These are phyloP conservation scores for Multifurca ochricompacta DNA, from an alignment of 768 basidiomycete species.

Conservation along the genomic window DNA sequence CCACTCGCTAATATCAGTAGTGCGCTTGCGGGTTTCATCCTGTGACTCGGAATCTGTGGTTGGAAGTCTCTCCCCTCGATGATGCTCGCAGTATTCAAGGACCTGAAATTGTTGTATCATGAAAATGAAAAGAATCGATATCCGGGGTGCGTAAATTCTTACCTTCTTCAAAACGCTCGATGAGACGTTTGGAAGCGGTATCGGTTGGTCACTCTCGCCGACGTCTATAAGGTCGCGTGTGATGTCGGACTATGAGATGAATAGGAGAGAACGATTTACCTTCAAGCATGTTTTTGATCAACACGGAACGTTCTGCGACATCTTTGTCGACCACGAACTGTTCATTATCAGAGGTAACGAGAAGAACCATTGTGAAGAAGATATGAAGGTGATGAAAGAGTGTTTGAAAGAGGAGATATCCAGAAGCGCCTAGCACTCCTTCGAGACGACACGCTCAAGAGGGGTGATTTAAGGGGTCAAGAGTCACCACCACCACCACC, in stretches of 20 bases:
- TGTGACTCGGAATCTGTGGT: slow-evolving; percentile 71
- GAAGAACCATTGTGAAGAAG: slow-evolving; percentile 59
- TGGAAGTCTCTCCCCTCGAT: slow-evolving; percentile 94
- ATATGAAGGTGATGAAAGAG: slow-evolving; percentile 13
- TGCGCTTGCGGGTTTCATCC: slow-evolving; percentile 94
- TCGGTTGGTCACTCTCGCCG: slow-evolving; percentile 89
- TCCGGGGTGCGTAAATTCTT: slow-evolving; percentile 1
- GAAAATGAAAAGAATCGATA: slow-evolving; percentile 5
- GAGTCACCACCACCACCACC: neutral
- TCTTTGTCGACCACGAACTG: slow-evolving; percentile 89
- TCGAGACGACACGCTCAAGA: neutral
- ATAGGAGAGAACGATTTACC: slow-evolving; percentile 38
- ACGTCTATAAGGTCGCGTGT: slow-evolving; percentile 51
- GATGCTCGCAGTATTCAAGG: slow-evolving; percentile 98
- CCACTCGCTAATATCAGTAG: slow-evolving; percentile 99
- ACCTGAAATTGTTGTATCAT: slow-evolving; percentile 51
- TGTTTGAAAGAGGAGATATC: neutral
- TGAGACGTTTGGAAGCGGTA: slow-evolving; percentile 90
- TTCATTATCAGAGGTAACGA: slow-evolving; percentile 94
- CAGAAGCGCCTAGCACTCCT: neutral
- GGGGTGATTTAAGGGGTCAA: neutral
- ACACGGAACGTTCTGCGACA: slow-evolving; percentile 88
- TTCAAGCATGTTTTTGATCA: slow-evolving; percentile 99
- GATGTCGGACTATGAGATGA: slow-evolving; percentile 3
- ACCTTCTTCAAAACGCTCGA: slow-evolving; percentile 93